Evolutionary conservation across 2,329 filamentous ascomycete genomes (phyloP).

Genomic region (Pseudogymnoascus sp.): DNA sequence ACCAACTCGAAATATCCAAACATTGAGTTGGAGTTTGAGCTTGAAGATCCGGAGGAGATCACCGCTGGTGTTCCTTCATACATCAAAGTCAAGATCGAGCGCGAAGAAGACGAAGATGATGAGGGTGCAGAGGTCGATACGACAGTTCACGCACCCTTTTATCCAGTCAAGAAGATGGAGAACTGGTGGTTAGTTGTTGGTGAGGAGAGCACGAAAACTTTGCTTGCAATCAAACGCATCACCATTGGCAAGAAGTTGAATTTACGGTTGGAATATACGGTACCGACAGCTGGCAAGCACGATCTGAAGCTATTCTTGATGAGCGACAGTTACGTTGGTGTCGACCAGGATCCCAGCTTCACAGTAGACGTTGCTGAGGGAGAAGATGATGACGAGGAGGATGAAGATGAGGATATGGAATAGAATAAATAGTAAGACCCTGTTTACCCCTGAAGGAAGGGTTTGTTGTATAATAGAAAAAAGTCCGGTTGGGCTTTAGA

Average conservation of each 20-base stretch:
- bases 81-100: slow-evolving; percentile 74
- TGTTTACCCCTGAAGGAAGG: slow-evolving; percentile 8
- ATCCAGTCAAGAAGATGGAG: slow-evolving; percentile 83
- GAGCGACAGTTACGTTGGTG: slow-evolving; percentile 93
- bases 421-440: slow-evolving; percentile 11
- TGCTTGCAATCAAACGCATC: slow-evolving; percentile 90
- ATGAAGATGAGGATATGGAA: slow-evolving; percentile 55
- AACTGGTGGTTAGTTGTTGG: slow-evolving; percentile 98
- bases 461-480: slow-evolving; percentile 10
- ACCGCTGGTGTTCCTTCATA: slow-evolving; percentile 73
- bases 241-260: slow-evolving; percentile 73
- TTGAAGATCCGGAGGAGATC: slow-evolving; percentile 72
- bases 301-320: slow-evolving; percentile 88
- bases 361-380: slow-evolving; percentile 78
- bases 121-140: slow-evolving; percentile 63
- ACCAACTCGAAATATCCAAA: slow-evolving; percentile 96
- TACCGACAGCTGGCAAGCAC: slow-evolving; percentile 75
- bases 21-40: slow-evolving; percentile 79
- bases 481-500: background rate
- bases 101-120: slow-evolving; percentile 68
- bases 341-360: slow-evolving; percentile 92
- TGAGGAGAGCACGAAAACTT: slow-evolving; percentile 76
- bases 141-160: slow-evolving; percentile 91
- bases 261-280: slow-evolving; percentile 76
- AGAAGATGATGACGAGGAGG: slow-evolving; percentile 88